Evolutionary conservation across 805 yeast species (phyloP), one percentile per base, ranked within the genome.

Genomic region (Yueomyces sp.): DNA sequence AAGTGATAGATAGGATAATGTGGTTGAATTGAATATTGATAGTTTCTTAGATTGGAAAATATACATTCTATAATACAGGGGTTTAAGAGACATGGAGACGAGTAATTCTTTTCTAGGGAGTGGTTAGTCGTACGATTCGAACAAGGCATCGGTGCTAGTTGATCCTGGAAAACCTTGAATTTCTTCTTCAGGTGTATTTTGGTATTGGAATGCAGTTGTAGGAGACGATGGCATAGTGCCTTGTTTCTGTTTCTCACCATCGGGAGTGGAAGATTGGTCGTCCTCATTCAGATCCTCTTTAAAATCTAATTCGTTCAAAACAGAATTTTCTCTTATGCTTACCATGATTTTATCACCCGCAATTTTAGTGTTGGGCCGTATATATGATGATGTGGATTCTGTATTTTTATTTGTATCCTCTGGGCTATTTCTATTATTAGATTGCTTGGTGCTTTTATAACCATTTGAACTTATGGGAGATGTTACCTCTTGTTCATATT

Each of bases 171-270:
- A n/a, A 5, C 26, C 37, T 11, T 34, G 26, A 34, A 34, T 11
- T 4, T 44, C 49, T 39, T 39, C 46, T 4, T 43, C 34, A 19
- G 38, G 30, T 33, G 34, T 41, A 6, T 46, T 37, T 41, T 51
- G 43, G 39, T 57, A 58, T 26, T 49, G 52, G 40, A 54, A 58
- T 54, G 56, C 55, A 39, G 55, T 54, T 12, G 55, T 51, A 5
- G 64, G 65, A 7, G 63, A 59, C 2, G 64, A 59, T 11, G 64
- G 63, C 48, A 61, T 53, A 5, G 53, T 49, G 28, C 54, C 50
- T 38, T 55, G 55, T 36, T 54, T 52, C 36, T 58, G 57, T 26
- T 48, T 44, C 3, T 47, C 51, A 4, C 45, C 48, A 26, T 52
- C 54, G 34, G 7, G 7, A 8, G 42, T 48, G 37, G n/a, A 29